Base-by-base conservation (phyloP, 345 rosid species). In the Gossypium longicalyx region DNA sequence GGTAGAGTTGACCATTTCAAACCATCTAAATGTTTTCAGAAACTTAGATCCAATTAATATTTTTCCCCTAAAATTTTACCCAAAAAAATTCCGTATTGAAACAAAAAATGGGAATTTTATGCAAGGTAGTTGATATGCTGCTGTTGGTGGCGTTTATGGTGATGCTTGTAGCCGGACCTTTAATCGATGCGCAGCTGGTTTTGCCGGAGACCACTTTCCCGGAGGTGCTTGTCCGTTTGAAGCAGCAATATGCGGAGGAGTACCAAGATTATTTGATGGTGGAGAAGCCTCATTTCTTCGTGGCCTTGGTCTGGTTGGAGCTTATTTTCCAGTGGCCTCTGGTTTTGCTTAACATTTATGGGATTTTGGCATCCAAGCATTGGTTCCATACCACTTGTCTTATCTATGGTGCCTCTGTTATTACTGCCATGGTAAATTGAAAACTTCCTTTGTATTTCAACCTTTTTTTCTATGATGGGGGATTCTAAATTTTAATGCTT, bases 261-360 rank as follows among this genome's bases (percentile, higher is more conserved):
- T 87, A 66, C 54, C 90, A 86, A n/a, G 98, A 94, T 69, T 94
- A 85, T 73, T 81, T 92, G 15, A 3, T 86, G 43, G 53, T 53
- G 60, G 98, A 92, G 81, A 89, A 86, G 79, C 98, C 97, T 5
- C 79, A 78, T 74, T 94, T 92, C 86, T 83, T 92, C 76, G 89
- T 89, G 4, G 97, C 90, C 2, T 23, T 89, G 43, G 82, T 87
- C 2, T 87, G 93, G 97, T 82, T 86, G 9, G 93, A 92, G 81
- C 87, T 94, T 45, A 9, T 91, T 7, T 80, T 92, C 72, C 86
- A 81, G 3, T 92, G 97, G 97, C 97, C 98, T 4, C 97, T 92
- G 67, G 73, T 89, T 5, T 52, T 92, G 43, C 61, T 86, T 56
- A 91, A 83, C 67, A 72, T 89, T 22, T 88, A 81, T 70, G 96